Evolutionary conservation across 805 yeast genomes (phyloP), one percentile per base, ranked within the genome.

Genomic region (Suhomyces pyralidae): DNA sequence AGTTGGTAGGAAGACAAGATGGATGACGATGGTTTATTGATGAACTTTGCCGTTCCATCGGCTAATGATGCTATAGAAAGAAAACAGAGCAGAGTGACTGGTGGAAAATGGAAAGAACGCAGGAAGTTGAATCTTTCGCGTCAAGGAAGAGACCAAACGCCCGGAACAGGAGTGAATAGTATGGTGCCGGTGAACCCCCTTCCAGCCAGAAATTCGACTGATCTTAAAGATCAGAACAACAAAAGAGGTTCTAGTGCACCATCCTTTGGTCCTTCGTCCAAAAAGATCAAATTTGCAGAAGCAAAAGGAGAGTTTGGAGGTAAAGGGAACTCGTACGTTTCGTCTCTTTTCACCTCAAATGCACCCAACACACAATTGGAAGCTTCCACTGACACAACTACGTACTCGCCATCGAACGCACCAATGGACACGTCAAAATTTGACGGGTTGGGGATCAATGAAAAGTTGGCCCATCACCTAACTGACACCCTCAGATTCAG

Each of bases 81-180:
- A 6, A 56, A 57, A 52, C 61, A 49, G 10, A 49, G 54, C 15
- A 83, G 79, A 62, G 79, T 83, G 2, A 74, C 80, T 2, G 93
- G 93, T 36, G 96, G 96, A 14, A 80, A 79, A 57, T 90, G 96
- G 96, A 85, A 81, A 60, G 96, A 90, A 52, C 79, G 96, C 56
- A 74, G 94, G 60, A 82, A 81, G 63, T 71, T 81, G 53, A 84
- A 82, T 61, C 74, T 80, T 61, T 67, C 77, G 51, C 63, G 76
- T 38, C 74, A 74, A 58, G 86, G 84, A 26, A 74, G 81, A 59
- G 69, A 66, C 5, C 58, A 69, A 49, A 57, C 50, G 26, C 60
- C 62, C 3, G 61, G 64, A 8, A 58, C 71, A 12, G 73, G 77
- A 1, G 76, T 71, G 9, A 74, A 74, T 55, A 56, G 58, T 46